These are phyloP conservation scores for Hymenotorrendiella dingleyae DNA, from an alignment of 2,329 filamentous ascomycete species.

Conservation along the genomic window DNA sequence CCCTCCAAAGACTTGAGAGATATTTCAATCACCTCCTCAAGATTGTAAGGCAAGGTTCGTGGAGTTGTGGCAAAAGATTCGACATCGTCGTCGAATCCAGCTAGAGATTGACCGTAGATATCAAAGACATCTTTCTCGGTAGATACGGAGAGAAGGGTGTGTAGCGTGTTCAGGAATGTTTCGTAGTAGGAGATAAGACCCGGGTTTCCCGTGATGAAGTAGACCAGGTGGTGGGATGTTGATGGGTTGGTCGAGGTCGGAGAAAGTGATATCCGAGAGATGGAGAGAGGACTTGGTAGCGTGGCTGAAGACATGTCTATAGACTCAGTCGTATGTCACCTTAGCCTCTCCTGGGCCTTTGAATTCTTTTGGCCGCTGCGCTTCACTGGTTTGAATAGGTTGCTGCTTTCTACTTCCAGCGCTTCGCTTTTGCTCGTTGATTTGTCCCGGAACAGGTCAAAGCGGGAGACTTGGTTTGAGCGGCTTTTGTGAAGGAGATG, in stretches of 20 bases:
- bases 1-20: slow-evolving; percentile 14
- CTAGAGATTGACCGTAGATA: slow-evolving; percentile 51
- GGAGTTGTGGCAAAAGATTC: slow-evolving; percentile 33
- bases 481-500: too few species aligned
- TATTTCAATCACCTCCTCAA: slow-evolving; percentile 46
- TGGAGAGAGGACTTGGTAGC: slow-evolving; percentile 1
- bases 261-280: slow-evolving; percentile 16
- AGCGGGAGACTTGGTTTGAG: too few species aligned
- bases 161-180: slow-evolving; percentile 56
- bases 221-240: slow-evolving; percentile 45
- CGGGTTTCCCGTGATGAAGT: slow-evolving; percentile 72
- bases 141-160: slow-evolving; percentile 42
- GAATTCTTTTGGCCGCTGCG: too few species aligned
- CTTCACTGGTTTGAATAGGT: too few species aligned
- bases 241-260: slow-evolving; percentile 10
- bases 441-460: too few species aligned
- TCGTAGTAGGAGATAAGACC: slow-evolving; percentile 69
- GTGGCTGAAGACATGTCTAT: neutral
- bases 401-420: too few species aligned
- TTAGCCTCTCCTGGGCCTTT: too few species aligned
- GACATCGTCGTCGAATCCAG: slow-evolving; percentile 52
- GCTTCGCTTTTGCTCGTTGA: too few species aligned
- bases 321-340: neutral
- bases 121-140: slow-evolving; percentile 30
- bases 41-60: slow-evolving; percentile 35